These are phyloP conservation scores for Xylariaceae sp. DNA, from an alignment of 2,329 filamentous ascomycete genomes.

Conservation along the genomic window DNA sequence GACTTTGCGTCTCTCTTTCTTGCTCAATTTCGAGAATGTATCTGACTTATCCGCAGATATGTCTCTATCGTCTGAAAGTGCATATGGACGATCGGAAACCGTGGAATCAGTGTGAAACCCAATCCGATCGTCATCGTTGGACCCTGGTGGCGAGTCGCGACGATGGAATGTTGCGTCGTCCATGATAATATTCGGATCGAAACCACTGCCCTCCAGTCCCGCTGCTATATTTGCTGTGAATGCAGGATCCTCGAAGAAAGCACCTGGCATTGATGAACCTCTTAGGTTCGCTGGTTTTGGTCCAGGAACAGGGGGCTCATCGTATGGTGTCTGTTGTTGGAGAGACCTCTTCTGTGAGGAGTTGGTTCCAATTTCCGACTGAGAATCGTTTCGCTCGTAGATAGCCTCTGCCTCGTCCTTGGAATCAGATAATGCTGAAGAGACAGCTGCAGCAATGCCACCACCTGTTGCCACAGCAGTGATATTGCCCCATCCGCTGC, in stretches of 20 bases:
- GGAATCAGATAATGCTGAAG: conserved; percentile 16
- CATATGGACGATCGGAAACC: conserved; percentile 44
- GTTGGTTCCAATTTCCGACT: conserved; percentile 28
- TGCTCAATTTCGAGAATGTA: conserved; percentile 24
- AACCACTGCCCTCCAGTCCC: conserved; percentile 64
- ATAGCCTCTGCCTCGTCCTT: conserved; percentile 10
- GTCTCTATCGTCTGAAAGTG: conserved; percentile 35
- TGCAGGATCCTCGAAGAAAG: conserved; percentile 63
- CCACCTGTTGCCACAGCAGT: conserved; percentile 46
- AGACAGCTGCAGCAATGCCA: conserved; percentile 33
- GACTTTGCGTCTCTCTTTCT: conserved; percentile 35
- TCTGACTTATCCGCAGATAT: conserved; percentile 21
- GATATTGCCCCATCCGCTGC: conserved; percentile 49
- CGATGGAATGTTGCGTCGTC: conserved; percentile 60
- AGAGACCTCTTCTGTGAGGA: conserved; percentile 16
- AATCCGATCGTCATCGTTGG: conserved; percentile 39
- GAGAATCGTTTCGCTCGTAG: conserved; percentile 18
- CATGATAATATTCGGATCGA: conserved; percentile 67
- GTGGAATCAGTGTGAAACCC: conserved; percentile 40
- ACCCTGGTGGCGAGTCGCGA: conserved; percentile 60
- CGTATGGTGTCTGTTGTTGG: conserved; percentile 38
- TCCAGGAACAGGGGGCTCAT: conserved; percentile 49
- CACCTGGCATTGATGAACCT: conserved; percentile 55
- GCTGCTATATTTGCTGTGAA: conserved; percentile 69
- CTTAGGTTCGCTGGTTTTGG: conserved; percentile 52